Evolutionary conservation across 164 flowering plant species (phyloP), one percentile per base, ranked within the genome.

Genomic region (Sedum album): DNA sequence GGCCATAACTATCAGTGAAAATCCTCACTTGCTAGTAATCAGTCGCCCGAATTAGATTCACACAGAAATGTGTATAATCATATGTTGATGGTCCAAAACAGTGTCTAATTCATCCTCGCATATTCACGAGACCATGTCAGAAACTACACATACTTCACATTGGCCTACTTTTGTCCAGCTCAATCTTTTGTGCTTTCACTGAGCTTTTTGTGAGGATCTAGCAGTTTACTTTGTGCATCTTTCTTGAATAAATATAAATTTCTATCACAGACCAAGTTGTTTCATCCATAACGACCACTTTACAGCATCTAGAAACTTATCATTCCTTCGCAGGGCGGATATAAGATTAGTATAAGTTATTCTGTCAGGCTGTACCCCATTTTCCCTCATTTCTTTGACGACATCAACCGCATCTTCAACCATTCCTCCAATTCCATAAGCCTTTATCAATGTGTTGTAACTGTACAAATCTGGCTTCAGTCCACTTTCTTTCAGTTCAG

Each of bases 231-330:
- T 39, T 14, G 13, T 39, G 18, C 48, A 44, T 44, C 48, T 13
- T 44, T 44, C 15, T 11, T 44, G 48, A 44, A 44, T 17, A 18
- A 44, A 44, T 13, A 3, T 14, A 15, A 17, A 44, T 44, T 44
- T 44, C 15, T 28, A 11, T 67, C 73, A 74, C 61, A 81, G 31
- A 39, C 86, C 87, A 76, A 81, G 72, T 78, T 93, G 98, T 79
- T 91, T 91, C 97, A 93, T 88, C 97, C 96, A 93, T 78, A 93
- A 81, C 17, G 98, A 93, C 97, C 98, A 93, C 77, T 86, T 91
- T 7, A 91, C 88, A 68, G 98, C 98, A 79, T 94, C 98, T 8
- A 94, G 73, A 79, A 86, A 83, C 77, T 79, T 74, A 66, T 89
- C 97, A 74, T 94, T 94, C 75, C 67, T 89, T 33, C 73, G 79